Percentiles rank a stretch among this genome's conserved stretches.
Evolutionary conservation across 1,284 basidiomycete genomes (phyloP).

Genomic region (Melampsora larici-populina): DNA sequence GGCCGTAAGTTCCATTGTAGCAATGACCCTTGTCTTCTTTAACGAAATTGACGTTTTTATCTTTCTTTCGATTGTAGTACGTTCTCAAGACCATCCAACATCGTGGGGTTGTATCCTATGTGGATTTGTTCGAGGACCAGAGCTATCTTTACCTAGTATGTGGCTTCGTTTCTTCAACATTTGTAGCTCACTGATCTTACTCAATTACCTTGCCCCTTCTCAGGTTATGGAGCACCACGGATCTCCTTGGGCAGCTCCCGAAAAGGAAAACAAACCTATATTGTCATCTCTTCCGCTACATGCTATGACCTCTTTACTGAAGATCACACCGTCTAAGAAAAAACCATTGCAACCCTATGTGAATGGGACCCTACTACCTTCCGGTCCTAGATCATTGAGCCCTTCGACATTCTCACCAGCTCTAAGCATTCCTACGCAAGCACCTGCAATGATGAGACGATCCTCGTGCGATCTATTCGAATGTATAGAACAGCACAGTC

Average conservation of each 20-base stretch:
- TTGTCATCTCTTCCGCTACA: constrained; percentile 32
- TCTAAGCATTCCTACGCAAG: constrained; percentile 13
- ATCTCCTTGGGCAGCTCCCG: constrained; percentile 47
- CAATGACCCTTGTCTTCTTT: not conserved
- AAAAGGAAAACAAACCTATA: constrained; percentile 34
- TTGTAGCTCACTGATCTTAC: not conserved
- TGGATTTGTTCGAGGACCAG: constrained; percentile 51
- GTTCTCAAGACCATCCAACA: constrained; percentile 52
- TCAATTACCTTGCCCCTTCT: not conserved
- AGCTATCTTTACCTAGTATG: constrained; percentile 50
- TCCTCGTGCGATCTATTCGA: constrained; percentile 52
- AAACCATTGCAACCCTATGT: not conserved
- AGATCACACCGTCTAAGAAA: constrained; percentile 1
- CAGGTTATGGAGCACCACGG: constrained; percentile 53
- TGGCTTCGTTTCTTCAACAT: constrained; percentile 23
- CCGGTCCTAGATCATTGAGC: not conserved
- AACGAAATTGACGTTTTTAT: not conserved
- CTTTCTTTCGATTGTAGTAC: constrained; percentile 39
- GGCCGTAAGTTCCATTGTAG: constrained; percentile 6
- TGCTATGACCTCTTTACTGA: constrained; percentile 6
- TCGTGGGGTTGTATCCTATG: constrained; percentile 51
- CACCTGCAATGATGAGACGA: constrained; percentile 48
- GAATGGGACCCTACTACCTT: not conserved
- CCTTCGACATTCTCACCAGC: constrained; percentile 9
- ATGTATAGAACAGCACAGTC: constrained; percentile 52